These are phyloP conservation scores for Mycena polygramma DNA, from an alignment of 768 basidiomycete genomes.

Conservation along the genomic window DNA sequence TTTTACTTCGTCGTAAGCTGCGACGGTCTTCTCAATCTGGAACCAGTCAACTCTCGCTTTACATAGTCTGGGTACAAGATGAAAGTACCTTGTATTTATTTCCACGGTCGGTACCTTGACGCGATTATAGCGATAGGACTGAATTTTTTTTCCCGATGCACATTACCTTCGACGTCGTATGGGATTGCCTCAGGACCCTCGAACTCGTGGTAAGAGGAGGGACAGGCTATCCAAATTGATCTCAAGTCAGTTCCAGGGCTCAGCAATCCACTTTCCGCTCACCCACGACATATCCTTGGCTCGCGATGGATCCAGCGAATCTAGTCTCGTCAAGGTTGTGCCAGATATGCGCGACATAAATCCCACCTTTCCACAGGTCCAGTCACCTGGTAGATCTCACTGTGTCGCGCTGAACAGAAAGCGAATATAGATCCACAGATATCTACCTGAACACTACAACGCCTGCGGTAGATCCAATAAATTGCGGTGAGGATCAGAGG, in stretches of 20 bases:
- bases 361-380: conserved; percentile 87
- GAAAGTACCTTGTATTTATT: conserved; percentile 85
- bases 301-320: conserved; percentile 89
- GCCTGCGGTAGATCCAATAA: conserved; percentile 55
- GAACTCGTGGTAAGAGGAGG: conserved; percentile 93
- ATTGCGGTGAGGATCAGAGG: background rate
- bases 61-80: background rate
- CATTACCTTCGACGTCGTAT: conserved; percentile 85
- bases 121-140: background rate
- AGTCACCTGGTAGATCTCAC: conserved; percentile 97
- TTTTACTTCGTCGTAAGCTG: conserved; percentile 88
- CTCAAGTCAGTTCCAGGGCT: background rate
- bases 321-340: conserved; percentile 3
- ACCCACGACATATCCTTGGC: conserved; percentile 89
- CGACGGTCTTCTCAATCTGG: conserved; percentile 90
- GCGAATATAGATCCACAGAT: background rate
- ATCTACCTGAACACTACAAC: conserved; percentile 84
- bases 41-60: background rate
- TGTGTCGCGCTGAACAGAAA: conserved; percentile 44
- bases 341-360: background rate
- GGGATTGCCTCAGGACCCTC: conserved; percentile 89
- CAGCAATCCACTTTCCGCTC: conserved; percentile 38
- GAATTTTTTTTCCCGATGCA: conserved; percentile 1
- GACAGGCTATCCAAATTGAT: conserved; percentile 69
- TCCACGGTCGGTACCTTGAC: conserved; percentile 85